Percentiles rank a stretch among this genome's conserved stretches.
Conservation (phyloP, 2,329 filamentous ascomycete species). For the Plenodomus tracheiphilus region DNA sequence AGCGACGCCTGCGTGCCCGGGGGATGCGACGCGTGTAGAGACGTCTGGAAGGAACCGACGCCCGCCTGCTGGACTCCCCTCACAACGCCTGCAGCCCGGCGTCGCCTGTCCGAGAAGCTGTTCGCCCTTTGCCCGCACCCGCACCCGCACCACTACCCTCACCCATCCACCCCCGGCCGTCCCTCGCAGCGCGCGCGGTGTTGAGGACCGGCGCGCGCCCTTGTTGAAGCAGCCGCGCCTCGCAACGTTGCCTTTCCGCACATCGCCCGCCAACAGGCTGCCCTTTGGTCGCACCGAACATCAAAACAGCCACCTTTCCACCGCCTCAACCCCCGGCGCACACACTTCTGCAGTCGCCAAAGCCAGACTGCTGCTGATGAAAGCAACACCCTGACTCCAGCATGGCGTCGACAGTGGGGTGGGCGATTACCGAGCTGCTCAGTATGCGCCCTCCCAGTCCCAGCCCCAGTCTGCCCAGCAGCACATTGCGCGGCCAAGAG, state of each 20-base stretch:
- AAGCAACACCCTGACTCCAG: slow-evolving; percentile 27
- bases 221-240: slow-evolving; percentile 3
- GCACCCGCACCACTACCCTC: too few relatives aligned
- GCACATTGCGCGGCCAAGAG: neutral
- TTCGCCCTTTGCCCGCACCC: too few relatives aligned
- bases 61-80: too few relatives aligned
- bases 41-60: neutral
- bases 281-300: slow-evolving; percentile 17
- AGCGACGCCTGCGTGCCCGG: too few relatives aligned
- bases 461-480: neutral
- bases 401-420: slow-evolving; percentile 45
- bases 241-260: slow-evolving; percentile 25
- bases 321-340: slow-evolving; percentile 2
- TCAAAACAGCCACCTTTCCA: slow-evolving; percentile 20
- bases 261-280: slow-evolving; percentile 4
- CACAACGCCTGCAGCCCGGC: neutral
- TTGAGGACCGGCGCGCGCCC: neutral
- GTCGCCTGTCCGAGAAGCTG: too few relatives aligned
- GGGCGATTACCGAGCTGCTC: slow-evolving; percentile 43
- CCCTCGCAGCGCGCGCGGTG: slow-evolving; percentile 2
- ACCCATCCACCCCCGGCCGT: too few relatives aligned
- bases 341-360: slow-evolving; percentile 5
- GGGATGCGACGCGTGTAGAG: neutral
- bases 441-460: slow-evolving; percentile 35
- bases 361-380: slow-evolving; percentile 30